Base-by-base conservation (phyloP, 176 grass and related monocot species). In the Zizania latifolia region DNA sequence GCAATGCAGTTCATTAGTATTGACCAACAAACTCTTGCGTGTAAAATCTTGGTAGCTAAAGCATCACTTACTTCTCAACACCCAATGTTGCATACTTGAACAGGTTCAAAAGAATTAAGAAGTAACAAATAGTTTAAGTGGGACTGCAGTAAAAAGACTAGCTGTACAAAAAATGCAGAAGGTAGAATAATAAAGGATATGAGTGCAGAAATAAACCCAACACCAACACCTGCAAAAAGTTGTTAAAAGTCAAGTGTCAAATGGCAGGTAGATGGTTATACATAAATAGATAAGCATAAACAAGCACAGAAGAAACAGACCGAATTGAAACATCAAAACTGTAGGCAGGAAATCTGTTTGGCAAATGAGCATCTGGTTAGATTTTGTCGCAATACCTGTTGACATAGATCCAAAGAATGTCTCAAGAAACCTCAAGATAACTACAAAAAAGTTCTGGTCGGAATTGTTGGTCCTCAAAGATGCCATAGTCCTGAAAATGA, bases 61-160 rank as follows among this genome's bases (percentile, higher is more conserved):
- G n/a, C 70, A 24, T 68, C 79, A 85, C 93, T 90, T 86, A 97
- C 90, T 86, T 97, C 23, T 93, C 88, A 58, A 90, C 33, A 58
- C 84, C 76, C 2, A 97, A 41, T 50, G 85, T 81, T 51, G 93
- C 83, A 90, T 97, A 93, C 83, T 97, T 93, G 81, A 97, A 97
- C 65, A 97, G 82, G 90, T 97, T 91, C 54, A 48, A 55, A 28
- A 13, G 19, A 76, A 76, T 74, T 66, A 85, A 74, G 71, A 34
- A 58, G 2, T 59, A 77, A 51, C 74, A 65, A 24, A 64, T 77
- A 51, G 30, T 62, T 62, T 71, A 8, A 13, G 19, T 23, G 21
- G 1, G 30, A 45, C 38, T 40, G 38, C 1, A 11, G 38, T 3
- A 81, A 48, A 70, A 8, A 27, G 19, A 72, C 19, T 53, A 63